Base-by-base conservation (phyloP, 2,329 filamentous ascomycete genomes). In the Harringtonia lauricola region DNA sequence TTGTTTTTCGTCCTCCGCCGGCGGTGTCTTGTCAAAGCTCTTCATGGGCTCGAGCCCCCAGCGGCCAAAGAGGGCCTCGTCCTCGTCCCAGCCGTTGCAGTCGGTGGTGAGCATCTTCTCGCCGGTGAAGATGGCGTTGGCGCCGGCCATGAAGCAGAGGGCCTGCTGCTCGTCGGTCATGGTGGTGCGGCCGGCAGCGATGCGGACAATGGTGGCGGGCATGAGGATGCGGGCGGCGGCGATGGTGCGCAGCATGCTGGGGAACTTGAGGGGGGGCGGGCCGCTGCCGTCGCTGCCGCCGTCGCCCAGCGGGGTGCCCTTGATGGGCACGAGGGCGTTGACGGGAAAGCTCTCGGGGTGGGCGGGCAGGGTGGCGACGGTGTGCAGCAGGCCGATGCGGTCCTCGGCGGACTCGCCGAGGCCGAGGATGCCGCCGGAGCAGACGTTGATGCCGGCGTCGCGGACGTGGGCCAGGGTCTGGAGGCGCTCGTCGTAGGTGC, bases 81-180 rank as follows among this genome's bases (percentile, higher is more conserved):
- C 88, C 63, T 94, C 85, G 49, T 92, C 86, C 85, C 86, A 95
- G 26, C 86, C 86, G 53, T 86, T 89, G 59, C 86, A 94, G 45
- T 88, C 85, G 0, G 88, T 95, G 5, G 88, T 95, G 64, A 94
- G 62, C 88, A 95, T 51, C 72, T 90, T 94, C 67, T 95, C 88
- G 9, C 88, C 88, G 0, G 88, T 95, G 59, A 95, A 95, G 29
- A 95, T 83, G n/a, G 88, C 88, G 55, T 95, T 95, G 1, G 88
- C 88, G 14, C 88, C 88, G 0, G 87, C 86, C 75, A 86, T 81
- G 66, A 94, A 95, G 63, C 87, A 94, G 51, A 90, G 60, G 14
- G 86, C 81, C 65, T 95, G 88, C 67, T 94, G 83, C 64, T 92
- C 86, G 65, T 95, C 88, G 4, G 76, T 74, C 75, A 95, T 83